A percentile compares a stretch with the other conserved stretches of the same genome.
Evolutionary conservation across 2,329 filamentous ascomycete genomes (phyloP).

Genomic region (Fusarium hostae): DNA sequence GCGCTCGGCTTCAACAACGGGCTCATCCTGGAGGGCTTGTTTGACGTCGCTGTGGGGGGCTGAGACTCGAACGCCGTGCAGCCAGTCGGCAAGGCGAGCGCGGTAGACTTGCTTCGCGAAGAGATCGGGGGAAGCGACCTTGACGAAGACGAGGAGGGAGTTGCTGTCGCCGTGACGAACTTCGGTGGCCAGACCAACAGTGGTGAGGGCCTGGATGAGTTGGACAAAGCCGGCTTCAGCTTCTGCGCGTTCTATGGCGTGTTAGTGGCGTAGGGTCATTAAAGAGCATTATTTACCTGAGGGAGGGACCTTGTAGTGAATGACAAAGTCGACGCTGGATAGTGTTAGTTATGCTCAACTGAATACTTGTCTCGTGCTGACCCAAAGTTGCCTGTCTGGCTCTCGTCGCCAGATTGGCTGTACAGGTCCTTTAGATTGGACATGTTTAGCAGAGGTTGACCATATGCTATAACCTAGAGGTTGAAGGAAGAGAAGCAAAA

Average conservation of each 20-base stretch:
- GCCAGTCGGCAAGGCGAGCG: constrained; percentile 91
- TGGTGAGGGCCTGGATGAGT: constrained; percentile 78
- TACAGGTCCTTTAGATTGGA: constrained; percentile 49
- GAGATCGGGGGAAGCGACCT: constrained; percentile 78
- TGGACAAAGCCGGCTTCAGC: constrained; percentile 81
- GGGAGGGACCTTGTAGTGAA: constrained; percentile 79
- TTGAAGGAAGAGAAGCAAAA: background rate
- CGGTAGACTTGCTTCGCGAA: constrained; percentile 85
- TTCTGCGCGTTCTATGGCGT: constrained; percentile 68
- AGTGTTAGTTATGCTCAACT: constrained; percentile 20
- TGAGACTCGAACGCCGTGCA: constrained; percentile 83
- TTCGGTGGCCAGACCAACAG: constrained; percentile 86
- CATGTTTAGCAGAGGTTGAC: constrained; percentile 43
- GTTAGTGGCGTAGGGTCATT: background rate
- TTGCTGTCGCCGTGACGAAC: constrained; percentile 82
- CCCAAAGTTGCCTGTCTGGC: constrained; percentile 55
- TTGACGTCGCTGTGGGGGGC: constrained; percentile 80
- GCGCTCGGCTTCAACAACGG: constrained; percentile 87
- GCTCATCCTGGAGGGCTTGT: constrained; percentile 75
- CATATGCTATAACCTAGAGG: constrained; percentile 5
- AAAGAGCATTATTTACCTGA: constrained; percentile 61
- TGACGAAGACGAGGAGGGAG: constrained; percentile 85
- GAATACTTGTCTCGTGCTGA: constrained; percentile 38
- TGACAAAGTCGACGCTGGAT: constrained; percentile 84
- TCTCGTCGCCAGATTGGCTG: constrained; percentile 44